These are phyloP conservation scores for Mucor saturninus DNA, from an alignment of 371 early-diverging fungal species.

Conservation along the genomic window DNA sequence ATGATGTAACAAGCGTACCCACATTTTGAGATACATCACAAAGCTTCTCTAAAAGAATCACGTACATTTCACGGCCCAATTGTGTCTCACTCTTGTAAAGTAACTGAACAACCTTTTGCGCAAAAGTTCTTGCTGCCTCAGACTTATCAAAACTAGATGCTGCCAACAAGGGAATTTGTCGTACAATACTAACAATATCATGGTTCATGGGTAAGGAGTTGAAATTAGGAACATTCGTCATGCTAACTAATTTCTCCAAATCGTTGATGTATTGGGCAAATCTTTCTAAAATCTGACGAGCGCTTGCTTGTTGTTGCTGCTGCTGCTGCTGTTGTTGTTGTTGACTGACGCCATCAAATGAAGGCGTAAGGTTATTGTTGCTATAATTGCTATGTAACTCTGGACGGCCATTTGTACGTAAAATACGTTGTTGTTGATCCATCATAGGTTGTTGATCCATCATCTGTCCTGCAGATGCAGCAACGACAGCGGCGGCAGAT, in stretches of 20 bases:
- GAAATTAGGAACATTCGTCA: conserved; percentile 61
- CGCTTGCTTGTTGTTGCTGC: conserved; percentile 35
- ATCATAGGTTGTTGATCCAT: conserved; percentile 11
- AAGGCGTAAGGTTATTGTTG: conserved; percentile 1
- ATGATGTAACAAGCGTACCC: conserved; percentile 82
- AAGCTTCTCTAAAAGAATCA: conserved; percentile 77
- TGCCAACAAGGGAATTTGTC: conserved; percentile 72
- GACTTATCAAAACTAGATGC: conserved; percentile 74
- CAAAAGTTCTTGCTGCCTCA: conserved; percentile 79
- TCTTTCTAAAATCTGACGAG: conserved; percentile 70
- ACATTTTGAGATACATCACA: conserved; percentile 81
- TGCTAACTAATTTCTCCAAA: conserved; percentile 72
- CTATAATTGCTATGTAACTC: conserved; percentile 41
- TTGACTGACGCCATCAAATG: conserved; percentile 7
- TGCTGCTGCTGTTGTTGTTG: conserved; percentile 27
- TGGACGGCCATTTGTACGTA: conserved; percentile 29
- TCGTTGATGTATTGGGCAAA: conserved; percentile 74
- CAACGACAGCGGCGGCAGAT: conserved; percentile 24
- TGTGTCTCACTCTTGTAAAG: conserved; percentile 80
- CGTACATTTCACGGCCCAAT: conserved; percentile 82
- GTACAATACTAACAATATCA: conserved; percentile 73
- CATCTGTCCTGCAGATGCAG: conserved; percentile 27
- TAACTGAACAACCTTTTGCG: conserved; percentile 85
- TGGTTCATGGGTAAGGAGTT: conserved; percentile 78
- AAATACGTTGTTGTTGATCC: conserved; percentile 22